phyloP scores from a whole-genome alignment of 352 stramenopile species.

The Globisporangium cederbergense region DNA sequence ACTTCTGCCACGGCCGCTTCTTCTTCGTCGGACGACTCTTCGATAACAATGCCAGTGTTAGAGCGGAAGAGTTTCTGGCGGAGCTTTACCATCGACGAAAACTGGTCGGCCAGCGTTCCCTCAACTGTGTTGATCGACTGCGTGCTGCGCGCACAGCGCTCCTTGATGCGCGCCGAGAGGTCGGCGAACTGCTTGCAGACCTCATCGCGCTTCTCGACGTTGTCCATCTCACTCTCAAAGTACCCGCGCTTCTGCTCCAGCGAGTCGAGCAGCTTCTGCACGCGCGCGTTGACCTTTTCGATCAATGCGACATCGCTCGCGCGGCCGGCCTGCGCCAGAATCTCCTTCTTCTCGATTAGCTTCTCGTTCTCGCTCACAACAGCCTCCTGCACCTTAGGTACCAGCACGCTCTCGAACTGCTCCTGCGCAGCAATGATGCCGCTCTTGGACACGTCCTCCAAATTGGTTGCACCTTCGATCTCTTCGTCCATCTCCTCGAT shows the following conservation, averaged over 20 bases:
- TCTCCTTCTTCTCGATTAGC: slow-evolving; percentile 75
- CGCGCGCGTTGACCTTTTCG: slow-evolving; percentile 67
- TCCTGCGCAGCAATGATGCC: slow-evolving; percentile 63
- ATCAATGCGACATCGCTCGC: slow-evolving; percentile 62
- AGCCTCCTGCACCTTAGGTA: slow-evolving; percentile 68
- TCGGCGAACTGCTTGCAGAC: slow-evolving; percentile 75
- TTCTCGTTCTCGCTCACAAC: slow-evolving; percentile 79
- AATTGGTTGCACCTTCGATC: slow-evolving; percentile 69
- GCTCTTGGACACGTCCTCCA: slow-evolving; percentile 67
- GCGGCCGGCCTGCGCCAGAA: slow-evolving; percentile 54
- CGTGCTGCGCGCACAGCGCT: slow-evolving; percentile 67
- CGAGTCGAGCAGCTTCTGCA: slow-evolving; percentile 62
- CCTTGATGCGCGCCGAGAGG: slow-evolving; percentile 71
- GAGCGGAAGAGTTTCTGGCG: slow-evolving; percentile 65
- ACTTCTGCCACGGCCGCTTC: background rate
- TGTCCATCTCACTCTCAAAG: slow-evolving; percentile 71
- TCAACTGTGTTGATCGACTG: slow-evolving; percentile 79
- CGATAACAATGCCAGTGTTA: slow-evolving; percentile 40
- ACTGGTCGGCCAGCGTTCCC: slow-evolving; percentile 73
- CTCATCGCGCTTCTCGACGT: slow-evolving; percentile 73
- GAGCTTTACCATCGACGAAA: slow-evolving; percentile 72
- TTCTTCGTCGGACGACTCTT: slow-evolving; percentile 31
- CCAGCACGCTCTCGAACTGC: slow-evolving; percentile 62
- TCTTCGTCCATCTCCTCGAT: slow-evolving; percentile 89
- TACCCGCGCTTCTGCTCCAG: slow-evolving; percentile 71